Base-by-base conservation (phyloP, 2,329 filamentous ascomycete genomes). In the Pestalotiopsis sp. region DNA sequence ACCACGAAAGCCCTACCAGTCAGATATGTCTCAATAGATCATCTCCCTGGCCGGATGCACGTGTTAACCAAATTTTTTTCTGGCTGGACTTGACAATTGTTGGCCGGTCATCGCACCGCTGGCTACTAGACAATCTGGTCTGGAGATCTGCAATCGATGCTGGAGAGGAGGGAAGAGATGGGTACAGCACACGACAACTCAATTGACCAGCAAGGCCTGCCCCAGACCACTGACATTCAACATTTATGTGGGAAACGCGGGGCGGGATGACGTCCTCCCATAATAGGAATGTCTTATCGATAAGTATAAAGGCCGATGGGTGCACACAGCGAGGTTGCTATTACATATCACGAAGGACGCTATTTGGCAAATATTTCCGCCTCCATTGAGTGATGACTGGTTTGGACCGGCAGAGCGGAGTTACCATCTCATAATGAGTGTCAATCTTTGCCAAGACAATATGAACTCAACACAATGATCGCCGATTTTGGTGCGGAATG, bases 1-100 rank as follows among this genome's bases (percentile, higher is more conserved):
- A 39, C 55, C 26, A 10, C 26, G 64, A 20, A 66, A 66, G 44
- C 57, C 65, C 65, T 63, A 39, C 58, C 56, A 35, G 56, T 58
- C 56, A 52, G 44, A 58, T 58, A 58, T 22, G 24, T 35, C 26
- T 35, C 26, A 35, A 26, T 58, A 58, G 56, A 57, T 57, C 56
- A 26, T 13, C 26, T 58, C 20, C 56, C 24, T 7, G 56, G 11
- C 56, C 22, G 24, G 56, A 26, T n/a, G 58, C 26, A 61, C 35
- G 58, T 61, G 58, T 39, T 20, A 61, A 35, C 5, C 24, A 40
- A 35, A 20, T 61, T 61, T 38, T 52, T 22, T 20, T n/a, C 44
- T n/a, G 44, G 44, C 17, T 52, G 44, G 17, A 3, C 44, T 52
- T 20, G 17, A 9, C n/a, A 52, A 52, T 52, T 52, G n/a, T 52